Percentiles rank a stretch among this genome's conserved stretches.
These are phyloP conservation scores for Inonotus hispidus DNA, from an alignment of 1,284 basidiomycete genomes.

Conservation along the genomic window DNA sequence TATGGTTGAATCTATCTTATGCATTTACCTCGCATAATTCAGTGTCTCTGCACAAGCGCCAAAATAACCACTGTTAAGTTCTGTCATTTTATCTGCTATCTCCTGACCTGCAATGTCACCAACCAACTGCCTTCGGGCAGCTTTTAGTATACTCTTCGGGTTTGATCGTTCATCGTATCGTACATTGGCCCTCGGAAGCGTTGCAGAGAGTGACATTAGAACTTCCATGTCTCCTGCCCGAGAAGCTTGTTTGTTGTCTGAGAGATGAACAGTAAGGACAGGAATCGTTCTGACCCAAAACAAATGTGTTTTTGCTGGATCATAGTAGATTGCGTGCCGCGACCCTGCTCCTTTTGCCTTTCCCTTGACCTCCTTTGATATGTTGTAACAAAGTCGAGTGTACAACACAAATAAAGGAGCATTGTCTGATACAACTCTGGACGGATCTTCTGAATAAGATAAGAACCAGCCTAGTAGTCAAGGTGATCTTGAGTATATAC, in stretches of 20 bases:
- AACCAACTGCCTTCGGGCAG: background rate
- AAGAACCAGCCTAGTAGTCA: background rate
- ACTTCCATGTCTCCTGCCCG: background rate
- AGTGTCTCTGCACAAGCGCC: background rate
- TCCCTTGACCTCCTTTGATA: background rate
- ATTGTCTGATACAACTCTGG: background rate
- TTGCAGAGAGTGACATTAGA: background rate
- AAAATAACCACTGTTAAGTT: background rate
- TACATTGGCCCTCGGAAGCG: background rate
- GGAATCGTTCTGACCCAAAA: background rate
- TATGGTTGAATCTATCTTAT: background rate
- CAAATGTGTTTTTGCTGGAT: background rate
- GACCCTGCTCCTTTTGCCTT: too few relatives aligned
- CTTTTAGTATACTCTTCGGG: background rate
- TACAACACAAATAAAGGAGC: background rate
- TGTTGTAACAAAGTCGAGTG: background rate
- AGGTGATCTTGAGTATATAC: background rate
- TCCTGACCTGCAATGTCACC: background rate
- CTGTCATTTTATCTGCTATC: background rate
- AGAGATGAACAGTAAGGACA: background rate
- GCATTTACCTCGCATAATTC: background rate
- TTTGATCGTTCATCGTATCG: background rate
- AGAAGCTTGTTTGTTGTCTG: background rate
- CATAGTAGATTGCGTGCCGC: background rate
- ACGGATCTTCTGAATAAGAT: background rate